Evolutionary conservation across 1,284 basidiomycete species (phyloP), one percentile per base, ranked within the genome.

Genomic region (Fomitiporia mediterranea): DNA sequence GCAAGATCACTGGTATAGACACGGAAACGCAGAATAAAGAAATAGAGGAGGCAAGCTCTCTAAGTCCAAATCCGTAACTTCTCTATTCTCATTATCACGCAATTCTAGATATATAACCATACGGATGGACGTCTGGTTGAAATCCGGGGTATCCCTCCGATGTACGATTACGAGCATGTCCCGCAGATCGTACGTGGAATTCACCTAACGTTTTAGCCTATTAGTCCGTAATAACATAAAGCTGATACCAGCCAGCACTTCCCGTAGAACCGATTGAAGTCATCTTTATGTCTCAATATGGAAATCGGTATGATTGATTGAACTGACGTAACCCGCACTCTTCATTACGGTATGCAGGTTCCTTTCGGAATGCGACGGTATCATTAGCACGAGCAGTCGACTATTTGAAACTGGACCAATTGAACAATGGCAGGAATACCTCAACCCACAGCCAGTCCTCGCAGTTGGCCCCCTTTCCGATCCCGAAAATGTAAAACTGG

Each of bases 161-260:
- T 58, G 57, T 51, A 58, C 46, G 52, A 58, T 23, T 58, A 58
- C 32, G 57, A 58, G 17, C 32, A 47, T 25, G 3, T 15, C 4
- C 46, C 57, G 7, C 57, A 58, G 27, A 42, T 50, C 17, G 57
- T 58, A 40, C 8, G 51, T 25, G 32, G 4, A 3, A 15, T 9
- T 35, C 4, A 46, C n/a, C n/a, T 8, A 3, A 19, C 19, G 35
- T 17, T 11, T 23, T 3, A 11, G 9, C 9, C 42, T 23, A 13
- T 19, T 23, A n/a, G n/a, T 23, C 42, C 8, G 13, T 43, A 42
- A 23, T 19, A 19, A 2, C 21, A n/a, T n/a, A n/a, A 23, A 21
- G 1, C 8, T 43, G 8, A 11, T 4, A 4, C 4, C 27, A 55
- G 53, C 15, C 30, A 37, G 32, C 43, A 11, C 1, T 38, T 4